Base-by-base conservation (phyloP, 441 rosid species). In the Euphorbia schlechtendalii region DNA sequence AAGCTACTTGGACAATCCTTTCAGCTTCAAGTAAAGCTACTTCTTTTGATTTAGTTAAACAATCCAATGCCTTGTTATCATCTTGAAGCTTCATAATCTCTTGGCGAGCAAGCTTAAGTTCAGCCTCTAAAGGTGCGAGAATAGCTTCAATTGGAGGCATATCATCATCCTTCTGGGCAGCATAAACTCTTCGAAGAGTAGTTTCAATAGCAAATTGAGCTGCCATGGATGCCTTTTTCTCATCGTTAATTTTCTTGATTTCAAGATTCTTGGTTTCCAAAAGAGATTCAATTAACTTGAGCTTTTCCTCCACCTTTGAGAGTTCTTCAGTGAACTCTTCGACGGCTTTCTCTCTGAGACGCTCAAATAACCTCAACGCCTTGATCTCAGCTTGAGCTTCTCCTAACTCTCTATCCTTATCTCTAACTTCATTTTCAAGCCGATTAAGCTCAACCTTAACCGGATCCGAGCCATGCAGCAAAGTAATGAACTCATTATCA, bases 121-220 rank as follows among this genome's bases (percentile, higher is more conserved):
- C 98, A 57, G 96, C 98, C 74, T 92, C 96, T 67, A 92, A 71
- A 10, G 96, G 98, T 3, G 98, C 82, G 10, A 92, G 87, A 70
- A 92, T 89, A 64, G 98, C 96, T 79, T 89, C 96, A 69, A 87
- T 89, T 1, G 98, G 98, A 77, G 96, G 96, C 96, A 89, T 89
- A 65, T 92, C 98, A 58, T 92, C 98, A 69, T 92, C 98, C 75
- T 92, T 92, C 69, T 92, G 96, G 66, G 96, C 96, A 74, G 98
- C 96, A 76, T 92, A 96, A 62, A 90, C 96, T 72, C 98, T 88
- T 74, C 98, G 85, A 72, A 92, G 85, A 4, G 96, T 90, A 21
- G 96, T 96, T 82, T 92, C 98, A 62, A 96, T 96, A 34, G 96
- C 98, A 84, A 90, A 90, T 77, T 92, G 98, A 58, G 98, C 97